Evolutionary conservation across 2,329 filamentous ascomycete species (phyloP).

Genomic region (Pseudopyricularia cyperi): DNA sequence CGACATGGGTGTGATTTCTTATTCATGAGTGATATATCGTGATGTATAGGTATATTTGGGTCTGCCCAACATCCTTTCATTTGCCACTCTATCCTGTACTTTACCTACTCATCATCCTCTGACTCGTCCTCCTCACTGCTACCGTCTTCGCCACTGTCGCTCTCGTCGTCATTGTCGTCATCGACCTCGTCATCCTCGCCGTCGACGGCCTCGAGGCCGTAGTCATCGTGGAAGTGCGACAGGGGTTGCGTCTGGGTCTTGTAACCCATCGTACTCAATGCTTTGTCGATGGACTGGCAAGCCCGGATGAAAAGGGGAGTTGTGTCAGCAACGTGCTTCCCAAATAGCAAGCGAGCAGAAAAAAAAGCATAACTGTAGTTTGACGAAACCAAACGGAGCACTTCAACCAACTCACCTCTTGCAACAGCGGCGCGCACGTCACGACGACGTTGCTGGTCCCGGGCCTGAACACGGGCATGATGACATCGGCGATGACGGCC

Average conservation of each 20-base stretch:
- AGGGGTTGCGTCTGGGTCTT: slow-evolving; percentile 62
- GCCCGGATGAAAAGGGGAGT: background rate
- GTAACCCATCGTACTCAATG: slow-evolving; percentile 66
- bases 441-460: slow-evolving; percentile 74
- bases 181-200: slow-evolving; percentile 49
- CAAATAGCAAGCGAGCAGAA: background rate
- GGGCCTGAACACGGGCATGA: slow-evolving; percentile 70
- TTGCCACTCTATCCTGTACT: too few species aligned
- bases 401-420: slow-evolving; percentile 56
- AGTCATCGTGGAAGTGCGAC: slow-evolving; percentile 76
- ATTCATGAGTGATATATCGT: too few species aligned
- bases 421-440: slow-evolving; percentile 75
- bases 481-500: slow-evolving; percentile 56
- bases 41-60: too few species aligned
- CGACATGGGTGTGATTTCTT: too few species aligned
- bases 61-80: too few species aligned
- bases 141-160: slow-evolving; percentile 27
- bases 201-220: slow-evolving; percentile 57
- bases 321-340: slow-evolving; percentile 8
- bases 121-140: slow-evolving; percentile 22
- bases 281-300: slow-evolving; percentile 56
- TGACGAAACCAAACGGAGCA: too few species aligned
- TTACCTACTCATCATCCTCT: slow-evolving; percentile 11
- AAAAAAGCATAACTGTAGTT: too few species aligned
- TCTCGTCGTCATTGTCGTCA: slow-evolving; percentile 39